Base-by-base conservation (phyloP, 495 filamentous ascomycete genomes). In the Neurospora sp. region DNA sequence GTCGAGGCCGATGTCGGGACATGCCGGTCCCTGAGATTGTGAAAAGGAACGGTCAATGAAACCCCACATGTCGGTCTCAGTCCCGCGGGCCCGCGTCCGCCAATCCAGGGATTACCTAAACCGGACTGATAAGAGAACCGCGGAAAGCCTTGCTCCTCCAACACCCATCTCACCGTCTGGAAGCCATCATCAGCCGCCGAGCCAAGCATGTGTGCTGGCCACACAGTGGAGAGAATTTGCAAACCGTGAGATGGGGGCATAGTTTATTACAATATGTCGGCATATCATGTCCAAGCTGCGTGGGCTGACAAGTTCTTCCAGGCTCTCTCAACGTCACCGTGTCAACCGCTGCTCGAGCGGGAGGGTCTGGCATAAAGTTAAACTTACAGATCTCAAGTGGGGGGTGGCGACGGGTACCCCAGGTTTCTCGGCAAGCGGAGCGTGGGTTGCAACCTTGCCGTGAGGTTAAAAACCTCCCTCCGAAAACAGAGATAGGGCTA, bases 41-140 rank as follows among this genome's bases (percentile, higher is more conserved):
- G 27, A 62, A 62, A 62, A 62, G 8, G 20, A 31, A 44, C 42
- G 69, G 72, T 46, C 72, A 70, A 73, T 73, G 72, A 54, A 69
- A 70, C 66, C 39, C 48, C 18, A 27, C 39, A 35, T 37, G 54
- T 40, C 42, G 39, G 44, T 72, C 39, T 40, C n/a, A 73, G 69
- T 71, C 54, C 72, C 73, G 72, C 73, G 31, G 70, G 71, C 46
- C 46, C 20, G 31, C 71, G 31, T 18, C 66, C 62, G 16, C 11
- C 44, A 48, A 39, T 41, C 27, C 14, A 39, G 39, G 69, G 48
- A 79, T 81, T 82, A 80, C 74, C 77, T 80, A 81, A 79, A 78
- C 59, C 74, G 70, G 76, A 27, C 76, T 78, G 79, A 81, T 81
- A 81, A 81, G 77, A 73, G 42, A 69, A 69, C 37, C 38, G 42